Base-by-base conservation (phyloP, 164 flowering plant species). In the Kalanchoe fedtschenkoi region DNA sequence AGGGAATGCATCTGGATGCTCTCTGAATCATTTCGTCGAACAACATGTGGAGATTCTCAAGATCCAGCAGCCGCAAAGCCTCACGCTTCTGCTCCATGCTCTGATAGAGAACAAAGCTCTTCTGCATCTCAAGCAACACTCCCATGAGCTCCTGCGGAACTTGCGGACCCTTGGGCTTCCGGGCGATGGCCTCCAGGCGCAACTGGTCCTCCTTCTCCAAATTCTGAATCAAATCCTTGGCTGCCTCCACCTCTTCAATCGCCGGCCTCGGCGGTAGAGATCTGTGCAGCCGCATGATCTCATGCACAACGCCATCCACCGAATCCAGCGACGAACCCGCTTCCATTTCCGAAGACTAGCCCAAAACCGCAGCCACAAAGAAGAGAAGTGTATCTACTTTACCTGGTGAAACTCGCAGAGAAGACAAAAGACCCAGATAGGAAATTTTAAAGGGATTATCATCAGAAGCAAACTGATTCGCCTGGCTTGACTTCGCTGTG, bases 181-280 rank as follows among this genome's bases (percentile, higher is more conserved):
- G 69, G 0, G 78, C 54, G 30, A 88, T 78, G 42, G 74, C 83
- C 28, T 83, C 86, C 2, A 86, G 75, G 37, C 60, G 79, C 33
- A 34, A 21, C 46, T 78, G 41, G 33, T 88, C 86, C 59, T 83
- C 88, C 16, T 21, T 35, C 21, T 77, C 46, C 3, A 73, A 80
- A n/a, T 77, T 74, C 29, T 58, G 60, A 65, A 87, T 57, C 4
- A 85, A 71, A 1, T 73, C 67, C 58, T 29, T 60, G 64, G 89
- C 89, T 19, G 86, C 96, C 70, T 78, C 83, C 14, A 84, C 76
- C 58, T 84, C 88, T 4, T 85, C 91, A 10, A 85, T 66, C 61
- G 77, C 62, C 58, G 95, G 89, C 59, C 91, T 75, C 2, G 78
- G 77, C 28, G 90, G 88, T 21, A 83, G 74, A 5, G 88, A 85